Evolutionary conservation across 1,284 basidiomycete genomes (phyloP).

Genomic region (Fomitopsis betulina): DNA sequence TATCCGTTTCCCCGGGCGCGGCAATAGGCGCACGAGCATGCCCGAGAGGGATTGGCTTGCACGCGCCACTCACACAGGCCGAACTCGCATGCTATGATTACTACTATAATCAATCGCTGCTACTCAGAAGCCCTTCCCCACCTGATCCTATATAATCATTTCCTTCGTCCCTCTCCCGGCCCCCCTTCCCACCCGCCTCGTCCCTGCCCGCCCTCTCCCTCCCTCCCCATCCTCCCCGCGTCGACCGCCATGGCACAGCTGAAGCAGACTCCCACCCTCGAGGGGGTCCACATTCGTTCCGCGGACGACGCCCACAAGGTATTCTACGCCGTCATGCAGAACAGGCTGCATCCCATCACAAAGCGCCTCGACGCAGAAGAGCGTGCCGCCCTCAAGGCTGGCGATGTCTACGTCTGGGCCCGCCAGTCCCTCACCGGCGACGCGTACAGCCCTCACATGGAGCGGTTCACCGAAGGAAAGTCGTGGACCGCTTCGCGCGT

Average conservation of each 20-base stretch:
- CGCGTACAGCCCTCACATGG: constrained; percentile 36
- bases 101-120: constrained; percentile 4
- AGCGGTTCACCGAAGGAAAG: constrained; percentile 38
- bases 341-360: constrained; percentile 35
- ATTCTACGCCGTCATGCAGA: constrained; percentile 36
- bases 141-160: constrained; percentile 22
- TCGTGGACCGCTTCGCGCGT: constrained; percentile 37
- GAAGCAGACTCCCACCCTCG: constrained; percentile 33
- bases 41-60: constrained; percentile 7
- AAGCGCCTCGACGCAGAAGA: constrained; percentile 38
- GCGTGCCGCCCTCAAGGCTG: constrained; percentile 34
- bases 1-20: constrained; percentile 6
- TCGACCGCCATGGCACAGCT: constrained; percentile 17
- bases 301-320: constrained; percentile 38
- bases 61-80: constrained; percentile 8
- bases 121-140: constrained; percentile 3
- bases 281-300: constrained; percentile 35
- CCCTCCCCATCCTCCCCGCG: constrained; percentile 4
- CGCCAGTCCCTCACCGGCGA: constrained; percentile 35
- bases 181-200: constrained; percentile 15
- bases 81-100: constrained; percentile 1
- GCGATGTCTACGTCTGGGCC: constrained; percentile 42
- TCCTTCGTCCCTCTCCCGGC: constrained; percentile 15
- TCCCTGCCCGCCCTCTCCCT: constrained; percentile 11
- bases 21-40: not conserved